Evolutionary conservation across 352 stramenopile genomes (phyloP).

Genomic region (Pythium utonaiense): DNA sequence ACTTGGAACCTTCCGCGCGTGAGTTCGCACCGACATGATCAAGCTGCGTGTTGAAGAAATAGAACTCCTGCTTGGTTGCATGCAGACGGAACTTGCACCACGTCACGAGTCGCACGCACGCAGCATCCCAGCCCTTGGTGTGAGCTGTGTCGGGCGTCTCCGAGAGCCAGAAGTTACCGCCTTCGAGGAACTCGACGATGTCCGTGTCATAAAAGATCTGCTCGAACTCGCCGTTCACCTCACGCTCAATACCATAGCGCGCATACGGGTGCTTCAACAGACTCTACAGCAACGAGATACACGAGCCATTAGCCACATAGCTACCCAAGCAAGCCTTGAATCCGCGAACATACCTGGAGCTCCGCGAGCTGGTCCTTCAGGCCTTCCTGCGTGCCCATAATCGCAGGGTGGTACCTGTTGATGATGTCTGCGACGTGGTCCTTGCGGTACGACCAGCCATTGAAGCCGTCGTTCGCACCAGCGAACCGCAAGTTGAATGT

Average conservation of each 20-base stretch:
- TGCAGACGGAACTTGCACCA: conserved; percentile 32
- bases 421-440: conserved; percentile 37
- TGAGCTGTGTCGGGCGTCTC: conserved; percentile 27
- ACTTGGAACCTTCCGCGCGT: conserved; percentile 22
- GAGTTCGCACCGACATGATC: conserved; percentile 31
- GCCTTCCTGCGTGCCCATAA: conserved; percentile 42
- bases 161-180: conserved; percentile 41
- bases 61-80: conserved; percentile 33
- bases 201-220: conserved; percentile 43
- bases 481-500: conserved; percentile 43
- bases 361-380: conserved; percentile 35
- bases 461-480: conserved; percentile 28
- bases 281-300: too few relatives aligned
- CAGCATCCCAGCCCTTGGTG: conserved; percentile 29
- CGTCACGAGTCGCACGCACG: conserved; percentile 31
- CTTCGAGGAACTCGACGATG: conserved; percentile 32
- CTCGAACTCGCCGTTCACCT: conserved; percentile 31
- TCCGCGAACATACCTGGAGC: conserved; percentile 13
- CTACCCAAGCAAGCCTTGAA: too few relatives aligned
- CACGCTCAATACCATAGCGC: conserved; percentile 33
- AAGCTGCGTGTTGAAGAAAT: conserved; percentile 43
- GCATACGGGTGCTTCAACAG: conserved; percentile 31
- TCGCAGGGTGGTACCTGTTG: conserved; percentile 33
- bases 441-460: conserved; percentile 32
- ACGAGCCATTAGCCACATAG: too few relatives aligned